A percentile compares a stretch with the other conserved stretches of the same genome.
Conservation (phyloP, 192 early-diverging fungal species). For the Coemansia sp. region DNA sequence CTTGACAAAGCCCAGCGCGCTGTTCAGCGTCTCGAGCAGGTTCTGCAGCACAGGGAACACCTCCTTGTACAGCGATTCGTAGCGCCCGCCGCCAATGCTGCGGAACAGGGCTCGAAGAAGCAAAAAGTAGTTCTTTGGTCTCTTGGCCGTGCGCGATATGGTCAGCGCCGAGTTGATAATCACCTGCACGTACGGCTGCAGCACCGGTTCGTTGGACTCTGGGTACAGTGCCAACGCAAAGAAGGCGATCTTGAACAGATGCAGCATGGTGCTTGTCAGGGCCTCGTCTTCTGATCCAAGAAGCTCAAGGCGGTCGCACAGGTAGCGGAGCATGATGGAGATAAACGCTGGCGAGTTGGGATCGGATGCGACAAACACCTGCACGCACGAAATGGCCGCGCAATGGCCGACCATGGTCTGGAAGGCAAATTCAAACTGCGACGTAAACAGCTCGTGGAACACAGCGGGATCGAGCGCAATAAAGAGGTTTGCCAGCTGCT, state of each 20-base stretch:
- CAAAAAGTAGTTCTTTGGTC: conserved; percentile 90
- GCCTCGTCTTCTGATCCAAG: conserved; percentile 46
- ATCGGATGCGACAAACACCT: conserved; percentile 83
- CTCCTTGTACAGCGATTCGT: conserved; percentile 93
- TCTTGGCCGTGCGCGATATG: conserved; percentile 73
- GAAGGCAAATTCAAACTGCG: conserved; percentile 83
- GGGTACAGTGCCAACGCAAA: conserved; percentile 91
- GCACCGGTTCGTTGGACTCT: conserved; percentile 82
- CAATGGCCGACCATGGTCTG: conserved; percentile 75
- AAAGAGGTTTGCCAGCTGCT: conserved; percentile 85
- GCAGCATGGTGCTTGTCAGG: conserved; percentile 63
- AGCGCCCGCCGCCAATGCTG: conserved; percentile 94
- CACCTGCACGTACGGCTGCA: conserved; percentile 87
- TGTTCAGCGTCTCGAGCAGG: conserved; percentile 88
- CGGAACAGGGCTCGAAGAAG: conserved; percentile 88
- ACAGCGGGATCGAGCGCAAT: conserved; percentile 77
- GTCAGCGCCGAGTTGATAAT: conserved; percentile 90
- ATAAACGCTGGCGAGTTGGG: conserved; percentile 51
- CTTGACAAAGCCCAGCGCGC: conserved; percentile 67
- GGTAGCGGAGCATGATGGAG: conserved; percentile 51
- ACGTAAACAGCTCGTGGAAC: conserved; percentile 94
- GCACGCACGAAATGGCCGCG: conserved; percentile 75
- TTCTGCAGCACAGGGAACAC: conserved; percentile 90
- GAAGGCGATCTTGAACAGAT: conserved; percentile 91
- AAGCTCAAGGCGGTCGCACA: conserved; percentile 39